A percentile compares a stretch with the other conserved stretches of the same genome.
phyloP scores from a whole-genome alignment of 441 rosid genomes.

The Pelargonium australe region DNA sequence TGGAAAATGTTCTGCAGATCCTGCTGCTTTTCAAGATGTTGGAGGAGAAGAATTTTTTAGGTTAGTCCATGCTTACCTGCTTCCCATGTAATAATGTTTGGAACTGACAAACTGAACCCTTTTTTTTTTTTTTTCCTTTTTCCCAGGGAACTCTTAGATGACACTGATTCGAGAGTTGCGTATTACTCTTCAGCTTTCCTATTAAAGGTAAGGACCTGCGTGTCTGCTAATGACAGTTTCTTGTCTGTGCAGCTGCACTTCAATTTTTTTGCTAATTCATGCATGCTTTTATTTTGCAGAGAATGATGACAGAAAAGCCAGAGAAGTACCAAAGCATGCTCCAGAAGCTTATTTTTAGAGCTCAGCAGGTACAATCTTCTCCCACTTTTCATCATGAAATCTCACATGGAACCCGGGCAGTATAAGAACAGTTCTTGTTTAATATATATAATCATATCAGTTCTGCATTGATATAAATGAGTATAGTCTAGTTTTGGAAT shows the following conservation, averaged over 20 bases:
- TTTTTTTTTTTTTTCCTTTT: constrained; percentile 15
- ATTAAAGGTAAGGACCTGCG: constrained; percentile 61
- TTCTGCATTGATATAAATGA: no score
- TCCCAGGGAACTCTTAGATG: constrained; percentile 86
- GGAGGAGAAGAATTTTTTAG: constrained; percentile 93
- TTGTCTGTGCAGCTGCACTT: constrained; percentile 4
- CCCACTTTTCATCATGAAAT: not conserved
- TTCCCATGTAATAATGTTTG: constrained; percentile 11
- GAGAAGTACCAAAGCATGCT: constrained; percentile 94
- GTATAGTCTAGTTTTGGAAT: not conserved
- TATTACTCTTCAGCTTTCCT: constrained; percentile 97
- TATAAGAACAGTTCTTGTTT: not conserved
- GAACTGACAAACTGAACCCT: constrained; percentile 5
- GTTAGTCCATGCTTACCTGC: constrained; percentile 33
- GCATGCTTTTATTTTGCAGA: constrained; percentile 40
- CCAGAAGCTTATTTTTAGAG: constrained; percentile 88
- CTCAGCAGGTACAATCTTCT: constrained; percentile 69
- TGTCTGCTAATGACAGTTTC: constrained; percentile 4
- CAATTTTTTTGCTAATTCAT: constrained; percentile 21
- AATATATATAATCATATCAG: no score
- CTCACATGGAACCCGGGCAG: not conserved
- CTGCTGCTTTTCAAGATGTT: constrained; percentile 78
- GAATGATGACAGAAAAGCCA: constrained; percentile 97
- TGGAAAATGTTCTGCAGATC: constrained; percentile 93
- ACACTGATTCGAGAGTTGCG: constrained; percentile 94